Percentiles rank a stretch among this genome's conserved stretches.
These are phyloP conservation scores for Ustilago lituana DNA, from an alignment of 1,284 basidiomycete species.

Conservation along the genomic window DNA sequence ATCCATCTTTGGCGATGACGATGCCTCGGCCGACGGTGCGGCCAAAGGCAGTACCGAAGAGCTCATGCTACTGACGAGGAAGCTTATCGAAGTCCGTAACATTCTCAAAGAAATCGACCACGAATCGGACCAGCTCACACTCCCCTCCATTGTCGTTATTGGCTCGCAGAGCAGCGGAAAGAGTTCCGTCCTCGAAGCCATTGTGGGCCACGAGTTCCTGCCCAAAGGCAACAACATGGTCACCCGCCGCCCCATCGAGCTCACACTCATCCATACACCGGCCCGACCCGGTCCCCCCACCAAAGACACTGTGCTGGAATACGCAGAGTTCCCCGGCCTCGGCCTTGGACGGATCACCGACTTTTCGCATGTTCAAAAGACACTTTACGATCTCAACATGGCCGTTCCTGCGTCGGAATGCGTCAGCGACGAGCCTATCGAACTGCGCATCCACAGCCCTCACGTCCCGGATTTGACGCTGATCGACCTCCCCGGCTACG, in stretches of 20 bases:
- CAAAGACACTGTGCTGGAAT: constrained; percentile 75
- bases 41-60: constrained; percentile 51
- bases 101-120: constrained; percentile 95
- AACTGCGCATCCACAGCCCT: constrained; percentile 94
- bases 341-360: constrained; percentile 87
- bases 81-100: constrained; percentile 93
- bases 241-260: constrained; percentile 94
- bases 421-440: constrained; percentile 93
- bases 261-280: constrained; percentile 89
- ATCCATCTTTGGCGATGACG: constrained; percentile 39
- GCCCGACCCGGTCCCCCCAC: constrained; percentile 55
- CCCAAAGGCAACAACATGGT: constrained; percentile 99
- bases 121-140: constrained; percentile 79
- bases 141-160: constrained; percentile 97
- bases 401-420: constrained; percentile 87
- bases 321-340: constrained; percentile 91
- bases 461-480: constrained; percentile 95
- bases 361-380: constrained; percentile 88
- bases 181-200: constrained; percentile 94
- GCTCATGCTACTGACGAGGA: constrained; percentile 90
- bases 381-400: constrained; percentile 92
- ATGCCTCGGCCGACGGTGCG: constrained; percentile 9
- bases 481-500: constrained; percentile 96
- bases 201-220: constrained; percentile 97
- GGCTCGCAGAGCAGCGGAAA: constrained; percentile 98